phyloP scores from a whole-genome alignment of 2,329 filamentous ascomycete species.

The Malbranchea cinnamomea region DNA sequence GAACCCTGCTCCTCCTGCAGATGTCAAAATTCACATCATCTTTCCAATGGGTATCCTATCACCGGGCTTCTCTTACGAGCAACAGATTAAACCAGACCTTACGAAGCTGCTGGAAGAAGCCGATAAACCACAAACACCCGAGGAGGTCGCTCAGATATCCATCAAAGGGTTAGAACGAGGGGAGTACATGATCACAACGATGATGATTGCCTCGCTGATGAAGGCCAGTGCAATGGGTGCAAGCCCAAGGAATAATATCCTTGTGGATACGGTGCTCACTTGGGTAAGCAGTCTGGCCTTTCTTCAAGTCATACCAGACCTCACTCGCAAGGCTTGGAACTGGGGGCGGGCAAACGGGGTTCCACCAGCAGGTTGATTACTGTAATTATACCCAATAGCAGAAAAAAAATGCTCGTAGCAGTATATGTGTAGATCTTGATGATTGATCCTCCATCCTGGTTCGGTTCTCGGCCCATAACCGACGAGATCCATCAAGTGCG shows the following conservation, averaged over 20 bases:
- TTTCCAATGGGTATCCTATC: conserved; percentile 71
- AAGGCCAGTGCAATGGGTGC: conserved; percentile 41
- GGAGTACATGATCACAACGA: conserved; percentile 64
- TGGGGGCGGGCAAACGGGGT: conserved; percentile 43
- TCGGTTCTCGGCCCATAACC: no score
- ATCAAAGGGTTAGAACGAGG: conserved; percentile 67
- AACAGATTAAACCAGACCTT: conserved; percentile 62
- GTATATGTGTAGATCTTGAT: no score
- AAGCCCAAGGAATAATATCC: conserved; percentile 37
- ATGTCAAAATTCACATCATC: conserved; percentile 66
- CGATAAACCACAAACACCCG: conserved; percentile 66
- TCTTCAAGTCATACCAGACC: conserved; percentile 42
- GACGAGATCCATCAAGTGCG: no score
- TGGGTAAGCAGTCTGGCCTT: conserved; percentile 40
- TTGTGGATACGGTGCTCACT: conserved; percentile 40
- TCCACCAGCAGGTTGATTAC: conserved; percentile 9
- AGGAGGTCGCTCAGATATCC: conserved; percentile 56
- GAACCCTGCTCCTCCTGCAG: conserved; percentile 36
- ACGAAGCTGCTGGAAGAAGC: conserved; percentile 65
- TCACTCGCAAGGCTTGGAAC: conserved; percentile 40
- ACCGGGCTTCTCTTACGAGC: conserved; percentile 61
- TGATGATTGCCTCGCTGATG: conserved; percentile 57
- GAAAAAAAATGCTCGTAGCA: conserved; percentile 3
- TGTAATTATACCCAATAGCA: not conserved
- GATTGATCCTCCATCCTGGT: no score